Base-by-base conservation (phyloP, 495 filamentous ascomycete species). In the Rhypophila decipiens region DNA sequence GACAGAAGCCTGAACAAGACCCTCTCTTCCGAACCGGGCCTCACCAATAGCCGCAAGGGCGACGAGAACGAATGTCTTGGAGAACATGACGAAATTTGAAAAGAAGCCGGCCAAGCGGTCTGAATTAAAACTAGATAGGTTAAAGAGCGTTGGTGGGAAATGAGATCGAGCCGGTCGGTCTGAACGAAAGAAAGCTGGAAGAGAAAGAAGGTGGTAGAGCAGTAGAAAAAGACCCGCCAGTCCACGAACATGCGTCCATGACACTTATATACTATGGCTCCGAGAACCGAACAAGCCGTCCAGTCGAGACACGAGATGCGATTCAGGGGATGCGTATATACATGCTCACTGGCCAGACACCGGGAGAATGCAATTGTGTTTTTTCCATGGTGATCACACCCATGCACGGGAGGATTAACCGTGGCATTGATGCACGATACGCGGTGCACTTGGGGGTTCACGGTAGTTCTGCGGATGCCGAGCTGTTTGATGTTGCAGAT, bases 21-120 rank as follows among this genome's bases (percentile, higher is more conserved):
- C 72, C 54, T 82, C 78, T 56, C 76, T 72, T 24, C 70, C 68
- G 59, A 82, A 81, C 42, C 77, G 71, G 42, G 77, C 73, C 37
- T 77, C 60, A 48, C 61, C 64, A 17, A 73, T 50, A 27, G 72
- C 65, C 37, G 71, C 41, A 7, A 78, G 45, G 46, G 51, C 50
- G 38, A 44, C 31, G 41, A 62, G 42, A 36, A 53, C n/a, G 34
- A 53, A 24, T 3, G 53, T 19, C 41, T 55, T 57, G 48, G 47
- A 31, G 4, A 59, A 56, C 56, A 62, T 62, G 43, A 21, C 9
- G 23, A 29, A 38, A 42, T 33, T 51, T 52, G 27, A 50, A 21
- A 42, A n/a, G 12, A 33, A 37, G 36, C 52, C 55, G 50, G 38
- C 52, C 46, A 40, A 46, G 52, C 56, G 52, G 56, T 53, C n/a